Evolutionary conservation across 306 rosid species (phyloP).

Genomic region (Alnus glutinosa): DNA sequence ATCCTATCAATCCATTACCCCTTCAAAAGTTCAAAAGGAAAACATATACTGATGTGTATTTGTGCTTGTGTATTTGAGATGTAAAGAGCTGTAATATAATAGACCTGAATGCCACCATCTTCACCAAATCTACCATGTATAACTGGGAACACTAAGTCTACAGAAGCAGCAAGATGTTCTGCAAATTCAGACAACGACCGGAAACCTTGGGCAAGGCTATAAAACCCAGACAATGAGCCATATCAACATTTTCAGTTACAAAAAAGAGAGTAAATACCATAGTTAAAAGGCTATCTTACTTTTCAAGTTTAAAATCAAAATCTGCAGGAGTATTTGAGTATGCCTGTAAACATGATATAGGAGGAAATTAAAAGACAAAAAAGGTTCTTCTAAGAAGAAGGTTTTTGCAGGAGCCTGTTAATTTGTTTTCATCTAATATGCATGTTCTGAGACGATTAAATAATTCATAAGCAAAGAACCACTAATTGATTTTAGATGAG

Average conservation of each 20-base stretch:
- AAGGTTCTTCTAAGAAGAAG: neutral
- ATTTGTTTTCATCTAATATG: constrained; percentile 12
- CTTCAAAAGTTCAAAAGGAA: neutral
- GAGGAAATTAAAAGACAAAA: neutral
- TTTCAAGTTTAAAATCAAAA: constrained; percentile 93
- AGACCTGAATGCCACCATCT: constrained; percentile 96
- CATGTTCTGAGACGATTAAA: neutral
- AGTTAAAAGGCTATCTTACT: constrained; percentile 40
- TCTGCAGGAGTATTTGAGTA: constrained; percentile 97
- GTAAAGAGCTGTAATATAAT: constrained; percentile 16
- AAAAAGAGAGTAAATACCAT: constrained; percentile 15
- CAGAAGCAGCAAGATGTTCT: constrained; percentile 71
- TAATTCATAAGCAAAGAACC: neutral
- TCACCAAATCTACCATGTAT: constrained; percentile 95
- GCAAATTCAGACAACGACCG: constrained; percentile 68
- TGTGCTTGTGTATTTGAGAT: neutral
- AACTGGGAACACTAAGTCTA: constrained; percentile 90
- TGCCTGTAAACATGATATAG: constrained; percentile 43
- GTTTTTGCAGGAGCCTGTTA: constrained; percentile 5
- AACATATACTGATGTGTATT: neutral
- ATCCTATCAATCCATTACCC: neutral
- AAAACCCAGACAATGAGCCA: constrained; percentile 31
- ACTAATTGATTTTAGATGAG: neutral
- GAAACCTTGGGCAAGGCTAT: constrained; percentile 92
- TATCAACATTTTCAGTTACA: constrained; percentile 17